Conservation (phyloP, 2,329 filamentous ascomycete genomes). For the Cytospora piceae region DNA sequence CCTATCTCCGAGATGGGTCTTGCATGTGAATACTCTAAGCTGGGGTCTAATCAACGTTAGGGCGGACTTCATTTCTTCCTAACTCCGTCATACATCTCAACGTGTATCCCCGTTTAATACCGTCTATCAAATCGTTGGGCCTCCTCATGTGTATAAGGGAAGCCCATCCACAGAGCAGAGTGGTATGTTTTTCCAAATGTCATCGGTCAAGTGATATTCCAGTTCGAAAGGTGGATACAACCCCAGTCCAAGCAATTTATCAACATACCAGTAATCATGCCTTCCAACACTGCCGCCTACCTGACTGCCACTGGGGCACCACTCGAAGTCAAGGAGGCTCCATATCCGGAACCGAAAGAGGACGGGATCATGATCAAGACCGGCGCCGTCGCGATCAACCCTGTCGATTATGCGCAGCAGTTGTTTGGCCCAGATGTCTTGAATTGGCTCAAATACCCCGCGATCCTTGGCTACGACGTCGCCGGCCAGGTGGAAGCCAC, state of each 20-base stretch:
- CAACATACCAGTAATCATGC: conserved; percentile 2
- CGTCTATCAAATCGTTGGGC: background rate
- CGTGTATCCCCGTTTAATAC: background rate
- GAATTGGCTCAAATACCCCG: conserved; percentile 40
- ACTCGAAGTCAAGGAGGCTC: conserved; percentile 19
- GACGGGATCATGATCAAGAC: conserved; percentile 38
- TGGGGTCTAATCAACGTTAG: too few relatives aligned
- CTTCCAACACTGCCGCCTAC: conserved; percentile 24
- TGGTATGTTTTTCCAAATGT: background rate
- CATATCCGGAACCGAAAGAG: conserved; percentile 10
- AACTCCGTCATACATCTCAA: background rate
- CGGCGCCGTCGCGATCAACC: conserved; percentile 41
- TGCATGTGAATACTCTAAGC: too few relatives aligned
- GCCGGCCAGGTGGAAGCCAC: conserved; percentile 42
- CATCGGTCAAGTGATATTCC: background rate
- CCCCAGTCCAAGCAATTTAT: background rate
- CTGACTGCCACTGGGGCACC: conserved; percentile 19
- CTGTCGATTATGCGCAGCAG: conserved; percentile 40
- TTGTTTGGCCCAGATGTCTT: conserved; percentile 34
- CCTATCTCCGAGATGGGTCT: too few relatives aligned
- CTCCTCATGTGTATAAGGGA: background rate
- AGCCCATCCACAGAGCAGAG: background rate
- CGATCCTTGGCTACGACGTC: conserved; percentile 40
- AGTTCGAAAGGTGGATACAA: background rate
- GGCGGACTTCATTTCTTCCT: too few relatives aligned